Evolutionary conservation across 352 stramenopile genomes (phyloP).

Genomic region (Pythium insidiosum): DNA sequence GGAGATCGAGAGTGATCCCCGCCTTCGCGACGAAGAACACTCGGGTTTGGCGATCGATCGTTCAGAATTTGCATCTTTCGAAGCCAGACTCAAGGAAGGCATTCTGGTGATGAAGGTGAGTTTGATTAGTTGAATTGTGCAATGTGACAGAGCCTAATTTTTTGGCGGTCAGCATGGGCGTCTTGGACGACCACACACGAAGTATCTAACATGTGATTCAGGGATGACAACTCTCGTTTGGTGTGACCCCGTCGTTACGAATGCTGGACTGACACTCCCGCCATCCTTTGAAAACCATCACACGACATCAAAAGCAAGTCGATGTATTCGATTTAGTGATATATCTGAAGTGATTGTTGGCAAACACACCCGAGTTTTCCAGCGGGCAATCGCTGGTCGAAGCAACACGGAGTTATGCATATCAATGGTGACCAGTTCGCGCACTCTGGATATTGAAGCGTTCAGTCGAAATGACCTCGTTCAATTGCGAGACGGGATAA

Average conservation of each 20-base stretch:
- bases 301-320: constrained; percentile 5
- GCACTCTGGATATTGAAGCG: constrained; percentile 17
- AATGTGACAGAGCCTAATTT: too few species aligned
- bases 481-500: constrained; percentile 6
- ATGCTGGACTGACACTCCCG: constrained; percentile 5
- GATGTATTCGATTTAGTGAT: constrained; percentile 10
- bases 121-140: too few species aligned
- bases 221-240: constrained; percentile 5
- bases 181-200: constrained; percentile 13
- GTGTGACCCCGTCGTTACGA: constrained; percentile 10
- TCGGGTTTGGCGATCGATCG: too few species aligned
- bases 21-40: too few species aligned
- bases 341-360: constrained; percentile 6
- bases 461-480: constrained; percentile 11
- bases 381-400: constrained; percentile 11
- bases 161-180: constrained; percentile 13
- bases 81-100: too few species aligned
- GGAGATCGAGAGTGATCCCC: too few species aligned
- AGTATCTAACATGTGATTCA: constrained; percentile 13
- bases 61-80: too few species aligned
- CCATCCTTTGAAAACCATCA: not conserved
- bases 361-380: constrained; percentile 13
- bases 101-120: too few species aligned
- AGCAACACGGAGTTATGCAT: constrained; percentile 16
- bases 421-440: constrained; percentile 8